Conservation (phyloP, 768 basidiomycete species). For the Suillus subaureus region DNA sequence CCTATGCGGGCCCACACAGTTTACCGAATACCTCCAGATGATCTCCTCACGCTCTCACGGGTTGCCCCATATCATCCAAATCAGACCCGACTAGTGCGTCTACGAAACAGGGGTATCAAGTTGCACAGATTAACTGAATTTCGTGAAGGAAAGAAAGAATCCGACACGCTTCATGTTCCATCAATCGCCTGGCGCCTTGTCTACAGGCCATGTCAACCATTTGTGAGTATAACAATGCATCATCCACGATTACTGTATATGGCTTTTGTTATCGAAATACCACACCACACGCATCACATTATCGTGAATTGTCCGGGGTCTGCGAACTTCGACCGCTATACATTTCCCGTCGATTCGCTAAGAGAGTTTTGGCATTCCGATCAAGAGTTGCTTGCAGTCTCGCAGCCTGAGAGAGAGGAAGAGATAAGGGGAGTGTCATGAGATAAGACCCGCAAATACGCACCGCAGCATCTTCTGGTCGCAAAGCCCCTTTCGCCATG, state of each 20-base stretch:
- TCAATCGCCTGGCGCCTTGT: neutral
- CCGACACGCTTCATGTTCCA: neutral
- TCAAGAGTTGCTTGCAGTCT: slow-evolving; percentile 69
- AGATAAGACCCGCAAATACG: slow-evolving; percentile 26
- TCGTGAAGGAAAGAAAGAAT: neutral
- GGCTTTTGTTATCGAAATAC: slow-evolving; percentile 17
- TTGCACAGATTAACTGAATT: neutral
- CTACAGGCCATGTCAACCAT: slow-evolving; percentile 1
- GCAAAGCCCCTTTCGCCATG: slow-evolving; percentile 84
- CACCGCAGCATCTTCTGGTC: slow-evolving; percentile 84
- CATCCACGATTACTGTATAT: slow-evolving; percentile 23
- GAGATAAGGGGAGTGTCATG: neutral
- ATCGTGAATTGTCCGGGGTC: slow-evolving; percentile 21
- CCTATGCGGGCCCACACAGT: neutral
- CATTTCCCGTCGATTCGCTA: slow-evolving; percentile 29
- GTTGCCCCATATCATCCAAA: neutral
- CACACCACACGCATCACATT: slow-evolving; percentile 14
- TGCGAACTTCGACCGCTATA: slow-evolving; percentile 21
- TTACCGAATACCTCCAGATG: neutral
- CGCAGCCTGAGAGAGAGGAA: slow-evolving; percentile 51
- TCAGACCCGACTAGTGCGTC: neutral
- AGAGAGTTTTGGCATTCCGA: slow-evolving; percentile 35
- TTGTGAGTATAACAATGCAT: slow-evolving; percentile 19
- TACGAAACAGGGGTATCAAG: neutral
- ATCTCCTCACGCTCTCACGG: neutral